Percentiles rank a stretch among this genome's conserved stretches.
Conservation (phyloP, 140 eudicot genomes). For the Erigeron philadelphicus region DNA sequence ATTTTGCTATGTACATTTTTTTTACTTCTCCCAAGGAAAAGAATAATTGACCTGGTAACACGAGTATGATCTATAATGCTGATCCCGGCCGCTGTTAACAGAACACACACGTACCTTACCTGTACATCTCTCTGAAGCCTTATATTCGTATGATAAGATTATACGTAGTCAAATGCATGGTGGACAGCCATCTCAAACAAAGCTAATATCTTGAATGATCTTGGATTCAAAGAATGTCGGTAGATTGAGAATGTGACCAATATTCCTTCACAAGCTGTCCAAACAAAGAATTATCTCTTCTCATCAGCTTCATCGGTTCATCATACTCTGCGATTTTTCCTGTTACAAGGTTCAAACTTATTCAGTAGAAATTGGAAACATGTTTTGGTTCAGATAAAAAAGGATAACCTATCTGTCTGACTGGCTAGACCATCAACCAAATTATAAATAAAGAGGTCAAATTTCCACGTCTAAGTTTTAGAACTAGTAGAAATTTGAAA, state of each 20-base stretch:
- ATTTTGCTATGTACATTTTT: background rate
- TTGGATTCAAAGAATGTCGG: slow-evolving; percentile 46
- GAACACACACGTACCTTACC: slow-evolving; percentile 1
- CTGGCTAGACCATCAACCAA: too few species aligned
- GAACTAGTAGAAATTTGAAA: background rate
- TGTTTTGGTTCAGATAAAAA: background rate
- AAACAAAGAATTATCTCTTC: slow-evolving; percentile 75
- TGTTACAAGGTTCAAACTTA: slow-evolving; percentile 26
- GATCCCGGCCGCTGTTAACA: slow-evolving; percentile 5
- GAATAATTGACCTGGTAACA: background rate
- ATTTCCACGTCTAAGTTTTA: background rate
- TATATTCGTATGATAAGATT: slow-evolving; percentile 22
- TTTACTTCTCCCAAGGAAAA: background rate
- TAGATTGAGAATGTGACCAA: slow-evolving; percentile 79
- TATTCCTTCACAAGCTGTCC: slow-evolving; percentile 90
- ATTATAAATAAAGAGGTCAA: too few species aligned
- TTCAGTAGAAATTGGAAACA: slow-evolving; percentile 5
- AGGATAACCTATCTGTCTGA: too few species aligned
- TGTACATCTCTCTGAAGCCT: slow-evolving; percentile 14
- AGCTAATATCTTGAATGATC: slow-evolving; percentile 33
- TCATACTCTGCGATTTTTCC: slow-evolving; percentile 85
- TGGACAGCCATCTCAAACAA: background rate
- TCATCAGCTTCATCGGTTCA: slow-evolving; percentile 84
- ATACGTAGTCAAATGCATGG: slow-evolving; percentile 15
- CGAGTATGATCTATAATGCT: slow-evolving; percentile 12